A percentile compares a stretch with the other conserved stretches of the same genome.
Conservation (phyloP, 768 basidiomycete species). For the Lactarius tabidus region DNA sequence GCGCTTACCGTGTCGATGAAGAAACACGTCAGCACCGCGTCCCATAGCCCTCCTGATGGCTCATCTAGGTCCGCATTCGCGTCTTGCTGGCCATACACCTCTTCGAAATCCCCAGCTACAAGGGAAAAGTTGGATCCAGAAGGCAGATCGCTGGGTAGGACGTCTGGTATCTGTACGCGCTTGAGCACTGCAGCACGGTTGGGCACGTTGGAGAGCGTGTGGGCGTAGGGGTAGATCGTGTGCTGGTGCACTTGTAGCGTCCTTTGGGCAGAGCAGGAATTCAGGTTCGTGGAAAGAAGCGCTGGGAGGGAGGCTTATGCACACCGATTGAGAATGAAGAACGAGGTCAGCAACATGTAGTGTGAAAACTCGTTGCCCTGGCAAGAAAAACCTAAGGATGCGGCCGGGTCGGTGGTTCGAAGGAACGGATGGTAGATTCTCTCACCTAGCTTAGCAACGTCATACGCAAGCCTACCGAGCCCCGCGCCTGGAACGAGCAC, state of each 20-base stretch:
- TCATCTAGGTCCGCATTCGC: conserved; percentile 46
- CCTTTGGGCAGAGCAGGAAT: conserved; percentile 33
- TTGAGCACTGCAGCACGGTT: conserved; percentile 58
- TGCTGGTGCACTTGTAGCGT: conserved; percentile 65
- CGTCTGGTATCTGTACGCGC: conserved; percentile 73
- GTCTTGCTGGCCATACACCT: conserved; percentile 66
- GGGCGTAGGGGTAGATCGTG: conserved; percentile 84
- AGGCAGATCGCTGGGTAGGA: conserved; percentile 71
- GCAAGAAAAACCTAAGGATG: conserved; percentile 67
- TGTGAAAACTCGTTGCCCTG: conserved; percentile 97
- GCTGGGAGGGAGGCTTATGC: conserved; percentile 20
- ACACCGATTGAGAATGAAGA: conserved; percentile 83
- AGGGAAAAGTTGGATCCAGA: conserved; percentile 67
- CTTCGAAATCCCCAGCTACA: conserved; percentile 93
- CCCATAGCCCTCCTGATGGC: conserved; percentile 76
- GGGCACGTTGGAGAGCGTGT: conserved; percentile 84
- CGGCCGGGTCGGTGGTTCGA: background rate
- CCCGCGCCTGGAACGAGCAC: conserved; percentile 92
- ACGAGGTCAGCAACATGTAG: conserved; percentile 89
- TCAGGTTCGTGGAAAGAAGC: background rate
- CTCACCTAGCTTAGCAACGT: conserved; percentile 76
- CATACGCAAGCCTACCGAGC: conserved; percentile 82
- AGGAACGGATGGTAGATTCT: background rate
- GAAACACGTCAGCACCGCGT: conserved; percentile 91
- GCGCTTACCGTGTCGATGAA: conserved; percentile 86